Conservation (phyloP, 768 basidiomycete genomes). For the Calvatia gigantea region DNA sequence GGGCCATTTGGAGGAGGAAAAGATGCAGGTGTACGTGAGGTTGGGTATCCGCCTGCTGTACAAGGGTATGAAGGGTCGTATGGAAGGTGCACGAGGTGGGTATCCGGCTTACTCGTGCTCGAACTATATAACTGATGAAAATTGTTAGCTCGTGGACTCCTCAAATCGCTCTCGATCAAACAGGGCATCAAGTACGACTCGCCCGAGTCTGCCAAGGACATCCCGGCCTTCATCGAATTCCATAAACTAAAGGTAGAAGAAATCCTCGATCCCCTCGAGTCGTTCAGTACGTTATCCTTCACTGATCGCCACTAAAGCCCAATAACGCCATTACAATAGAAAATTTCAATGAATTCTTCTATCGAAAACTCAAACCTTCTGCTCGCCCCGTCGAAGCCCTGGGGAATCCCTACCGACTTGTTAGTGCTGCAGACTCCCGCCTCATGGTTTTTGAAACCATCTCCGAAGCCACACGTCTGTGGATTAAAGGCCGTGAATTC, state of each 20-base stretch:
- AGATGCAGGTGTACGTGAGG: constrained; percentile 93
- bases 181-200: constrained; percentile 92
- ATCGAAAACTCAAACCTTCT: constrained; percentile 80
- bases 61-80: constrained; percentile 83
- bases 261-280: constrained; percentile 76
- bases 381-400: constrained; percentile 75
- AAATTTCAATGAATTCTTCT: constrained; percentile 94
- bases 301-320: not conserved
- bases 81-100: constrained; percentile 89
- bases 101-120: no score
- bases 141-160: constrained; percentile 75
- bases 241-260: constrained; percentile 82
- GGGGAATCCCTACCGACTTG: constrained; percentile 72
- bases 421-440: constrained; percentile 94
- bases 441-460: constrained; percentile 92
- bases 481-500: constrained; percentile 98
- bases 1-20: constrained; percentile 93
- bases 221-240: constrained; percentile 86
- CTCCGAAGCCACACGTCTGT: constrained; percentile 79
- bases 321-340: constrained; percentile 35
- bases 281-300: constrained; percentile 61
- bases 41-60: constrained; percentile 91
- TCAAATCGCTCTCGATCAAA: constrained; percentile 89
- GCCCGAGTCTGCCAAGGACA: constrained; percentile 80
- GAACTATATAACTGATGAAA: no score